These are phyloP conservation scores for Lactarius indigo DNA, from an alignment of 768 basidiomycete genomes.

Conservation along the genomic window DNA sequence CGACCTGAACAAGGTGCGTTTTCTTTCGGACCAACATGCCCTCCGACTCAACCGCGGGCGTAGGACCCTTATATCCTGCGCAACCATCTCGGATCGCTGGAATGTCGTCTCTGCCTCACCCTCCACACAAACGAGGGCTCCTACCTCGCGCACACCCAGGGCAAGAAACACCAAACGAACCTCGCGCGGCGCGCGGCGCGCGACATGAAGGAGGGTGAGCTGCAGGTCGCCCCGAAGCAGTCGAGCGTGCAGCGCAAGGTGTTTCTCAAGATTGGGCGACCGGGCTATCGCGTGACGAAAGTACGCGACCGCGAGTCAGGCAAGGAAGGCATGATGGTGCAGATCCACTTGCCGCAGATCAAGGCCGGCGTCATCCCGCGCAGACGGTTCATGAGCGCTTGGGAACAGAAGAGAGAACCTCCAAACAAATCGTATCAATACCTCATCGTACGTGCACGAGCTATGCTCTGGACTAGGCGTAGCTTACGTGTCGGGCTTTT, in stretches of 20 bases:
- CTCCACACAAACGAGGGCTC: conserved; percentile 99
- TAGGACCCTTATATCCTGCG: conserved; percentile 98
- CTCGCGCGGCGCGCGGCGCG: conserved; percentile 95
- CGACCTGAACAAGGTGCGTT: conserved; percentile 89
- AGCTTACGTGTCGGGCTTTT: not conserved
- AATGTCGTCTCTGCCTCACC: conserved; percentile 96
- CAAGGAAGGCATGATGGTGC: conserved; percentile 96
- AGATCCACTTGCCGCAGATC: conserved; percentile 93
- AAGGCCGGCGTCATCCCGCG: conserved; percentile 81
- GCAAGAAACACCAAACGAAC: conserved; percentile 99
- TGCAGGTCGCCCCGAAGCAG: conserved; percentile 84
- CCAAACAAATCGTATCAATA: conserved; percentile 98
- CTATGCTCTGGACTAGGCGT: conserved; percentile 21
- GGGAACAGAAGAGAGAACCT: conserved; percentile 93
- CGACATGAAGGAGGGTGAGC: conserved; percentile 90
- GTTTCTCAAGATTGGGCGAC: conserved; percentile 95
- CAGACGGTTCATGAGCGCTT: conserved; percentile 93
- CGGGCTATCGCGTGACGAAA: conserved; percentile 95
- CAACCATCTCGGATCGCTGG: conserved; percentile 96
- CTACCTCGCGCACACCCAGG: conserved; percentile 98
- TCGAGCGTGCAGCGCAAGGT: conserved; percentile 83
- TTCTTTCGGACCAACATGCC: not conserved
- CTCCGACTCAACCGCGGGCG: too few relatives aligned
- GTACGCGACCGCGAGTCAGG: conserved; percentile 87
- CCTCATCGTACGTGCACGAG: conserved; percentile 69